These are phyloP conservation scores for Piloderma croceum DNA, from an alignment of 768 basidiomycete genomes.

Conservation along the genomic window DNA sequence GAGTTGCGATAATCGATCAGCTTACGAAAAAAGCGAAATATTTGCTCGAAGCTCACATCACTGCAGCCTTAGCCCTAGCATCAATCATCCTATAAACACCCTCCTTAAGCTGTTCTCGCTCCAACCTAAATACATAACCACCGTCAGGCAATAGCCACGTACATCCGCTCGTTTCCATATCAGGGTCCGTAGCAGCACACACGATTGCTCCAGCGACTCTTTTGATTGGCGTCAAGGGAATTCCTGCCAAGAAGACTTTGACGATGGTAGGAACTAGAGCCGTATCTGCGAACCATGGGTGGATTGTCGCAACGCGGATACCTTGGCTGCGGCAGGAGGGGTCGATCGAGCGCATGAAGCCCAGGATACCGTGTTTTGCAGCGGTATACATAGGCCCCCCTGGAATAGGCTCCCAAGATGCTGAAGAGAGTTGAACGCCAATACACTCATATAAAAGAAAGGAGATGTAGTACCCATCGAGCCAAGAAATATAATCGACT, in stretches of 20 bases:
- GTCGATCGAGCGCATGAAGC: conserved; percentile 25
- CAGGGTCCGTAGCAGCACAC: conserved; percentile 23
- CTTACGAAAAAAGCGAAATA: too few relatives aligned
- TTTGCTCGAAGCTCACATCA: too few relatives aligned
- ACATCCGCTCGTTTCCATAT: conserved; percentile 20
- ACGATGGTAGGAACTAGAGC: conserved; percentile 16
- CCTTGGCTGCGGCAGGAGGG: conserved; percentile 10
- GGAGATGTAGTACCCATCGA: conserved; percentile 24
- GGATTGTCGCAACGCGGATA: conserved; percentile 22
- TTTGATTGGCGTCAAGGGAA: conserved; percentile 24
- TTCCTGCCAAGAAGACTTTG: conserved; percentile 18
- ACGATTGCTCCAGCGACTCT: conserved; percentile 29
- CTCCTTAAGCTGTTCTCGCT: conserved; percentile 16
- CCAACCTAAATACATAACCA: conserved; percentile 22
- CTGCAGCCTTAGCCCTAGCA: too few relatives aligned
- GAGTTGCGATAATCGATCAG: too few relatives aligned
- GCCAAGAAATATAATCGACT: conserved; percentile 28
- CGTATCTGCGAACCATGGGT: conserved; percentile 30
- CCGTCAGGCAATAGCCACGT: conserved; percentile 25
- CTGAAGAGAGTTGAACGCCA: conserved; percentile 8
- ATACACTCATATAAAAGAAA: not conserved
- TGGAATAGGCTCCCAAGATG: conserved; percentile 25
- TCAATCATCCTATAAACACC: conserved; percentile 28
- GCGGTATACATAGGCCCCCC: conserved; percentile 25
- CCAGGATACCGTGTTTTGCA: conserved; percentile 29